Evolutionary conservation across 495 filamentous ascomycete genomes (phyloP).

Genomic region (Penicillium waksmanii): DNA sequence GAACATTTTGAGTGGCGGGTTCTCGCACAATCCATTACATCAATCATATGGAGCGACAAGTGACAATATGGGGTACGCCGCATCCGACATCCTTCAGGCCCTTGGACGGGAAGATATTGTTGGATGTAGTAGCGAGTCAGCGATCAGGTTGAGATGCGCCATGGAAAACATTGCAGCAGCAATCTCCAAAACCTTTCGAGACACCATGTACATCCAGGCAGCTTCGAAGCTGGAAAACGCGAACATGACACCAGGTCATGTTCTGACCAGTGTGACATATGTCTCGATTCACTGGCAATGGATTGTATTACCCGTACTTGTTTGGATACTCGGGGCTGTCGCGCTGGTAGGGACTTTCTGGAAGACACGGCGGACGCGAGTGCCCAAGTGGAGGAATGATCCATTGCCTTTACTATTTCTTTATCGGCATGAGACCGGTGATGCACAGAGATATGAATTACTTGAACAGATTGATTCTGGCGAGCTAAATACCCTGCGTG

Average conservation of each 20-base stretch:
- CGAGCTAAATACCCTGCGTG: too few species aligned
- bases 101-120: not conserved
- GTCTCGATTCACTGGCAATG: slow-evolving; percentile 24
- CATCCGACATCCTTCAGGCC: slow-evolving; percentile 1
- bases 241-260: slow-evolving; percentile 2
- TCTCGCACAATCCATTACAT: too few species aligned
- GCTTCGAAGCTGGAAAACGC: not conserved
- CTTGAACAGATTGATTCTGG: too few species aligned
- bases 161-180: slow-evolving; percentile 23
- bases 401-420: slow-evolving; percentile 5
- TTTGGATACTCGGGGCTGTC: slow-evolving; percentile 19
- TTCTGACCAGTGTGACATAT: not conserved
- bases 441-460: too few species aligned
- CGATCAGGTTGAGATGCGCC: slow-evolving; percentile 21
- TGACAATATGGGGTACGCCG: not conserved
- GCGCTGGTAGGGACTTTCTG: slow-evolving; percentile 14
- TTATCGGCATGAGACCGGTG: too few species aligned
- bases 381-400: slow-evolving; percentile 11
- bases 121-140: not conserved
- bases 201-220: slow-evolving; percentile 1
- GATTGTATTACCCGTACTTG: slow-evolving; percentile 17
- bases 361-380: slow-evolving; percentile 10
- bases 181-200: slow-evolving; percentile 22
- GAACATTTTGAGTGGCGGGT: too few species aligned
- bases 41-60: not conserved